phyloP scores from a whole-genome alignment of 768 basidiomycete genomes.

The Suillus plorans region DNA sequence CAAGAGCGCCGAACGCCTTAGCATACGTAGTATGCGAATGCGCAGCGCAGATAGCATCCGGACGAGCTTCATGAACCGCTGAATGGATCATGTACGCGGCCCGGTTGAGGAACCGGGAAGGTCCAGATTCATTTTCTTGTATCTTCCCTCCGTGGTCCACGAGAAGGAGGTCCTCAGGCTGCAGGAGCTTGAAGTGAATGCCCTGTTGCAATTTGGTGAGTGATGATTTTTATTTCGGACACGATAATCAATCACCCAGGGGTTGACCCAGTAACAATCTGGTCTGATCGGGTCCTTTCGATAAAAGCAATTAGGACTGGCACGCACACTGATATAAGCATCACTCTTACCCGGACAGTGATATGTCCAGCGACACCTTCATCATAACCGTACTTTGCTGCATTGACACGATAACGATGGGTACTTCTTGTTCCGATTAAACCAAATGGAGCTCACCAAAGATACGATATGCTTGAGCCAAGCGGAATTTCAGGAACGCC shows the following conservation, averaged over 20 bases:
- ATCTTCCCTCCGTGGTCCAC: slow-evolving; percentile 40
- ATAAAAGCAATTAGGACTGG: background rate
- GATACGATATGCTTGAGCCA: slow-evolving; percentile 47
- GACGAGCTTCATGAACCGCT: slow-evolving; percentile 34
- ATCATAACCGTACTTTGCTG: slow-evolving; percentile 38
- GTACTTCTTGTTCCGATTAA: background rate
- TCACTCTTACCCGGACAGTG: slow-evolving; percentile 36
- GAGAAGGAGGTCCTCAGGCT: slow-evolving; percentile 43
- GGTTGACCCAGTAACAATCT: slow-evolving; percentile 51
- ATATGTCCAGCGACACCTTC: slow-evolving; percentile 53
- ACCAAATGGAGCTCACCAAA: slow-evolving; percentile 33
- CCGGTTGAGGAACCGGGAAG: slow-evolving; percentile 33
- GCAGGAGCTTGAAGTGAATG: slow-evolving; percentile 45
- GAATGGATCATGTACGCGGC: slow-evolving; percentile 40
- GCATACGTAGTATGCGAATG: slow-evolving; percentile 37
- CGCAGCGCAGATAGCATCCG: slow-evolving; percentile 35
- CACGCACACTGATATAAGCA: no score
- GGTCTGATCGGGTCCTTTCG: slow-evolving; percentile 38
- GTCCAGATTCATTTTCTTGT: slow-evolving; percentile 32
- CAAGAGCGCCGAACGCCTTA: slow-evolving; percentile 37
- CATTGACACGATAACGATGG: slow-evolving; percentile 15
- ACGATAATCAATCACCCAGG: slow-evolving; percentile 32
- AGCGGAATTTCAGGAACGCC: slow-evolving; percentile 43
- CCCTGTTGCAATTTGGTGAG: slow-evolving; percentile 26
- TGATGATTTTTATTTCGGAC: no score